These are phyloP conservation scores for Cucurbita argyrosperma DNA, from an alignment of 306 rosid species.

Conservation along the genomic window DNA sequence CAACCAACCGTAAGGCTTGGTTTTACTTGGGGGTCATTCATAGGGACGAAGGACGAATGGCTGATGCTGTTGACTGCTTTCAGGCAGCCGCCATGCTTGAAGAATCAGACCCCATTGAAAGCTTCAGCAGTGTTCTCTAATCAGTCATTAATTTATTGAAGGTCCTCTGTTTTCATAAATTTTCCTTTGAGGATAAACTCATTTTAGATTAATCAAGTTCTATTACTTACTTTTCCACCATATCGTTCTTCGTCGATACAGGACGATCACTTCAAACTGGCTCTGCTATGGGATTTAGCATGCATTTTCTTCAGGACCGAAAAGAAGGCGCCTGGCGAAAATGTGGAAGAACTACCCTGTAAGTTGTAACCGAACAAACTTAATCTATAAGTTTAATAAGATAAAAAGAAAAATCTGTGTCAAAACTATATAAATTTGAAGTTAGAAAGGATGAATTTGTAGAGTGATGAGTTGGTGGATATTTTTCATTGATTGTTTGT, in stretches of 20 bases:
- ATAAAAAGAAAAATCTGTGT: not conserved
- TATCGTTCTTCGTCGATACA: not conserved
- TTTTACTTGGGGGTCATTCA: conserved; percentile 64
- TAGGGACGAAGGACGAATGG: conserved; percentile 52
- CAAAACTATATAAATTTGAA: not conserved
- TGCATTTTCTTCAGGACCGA: not conserved
- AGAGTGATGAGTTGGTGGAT: not conserved
- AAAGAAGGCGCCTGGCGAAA: not conserved
- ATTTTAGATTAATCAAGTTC: not conserved
- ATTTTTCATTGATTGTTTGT: conserved; percentile 3
- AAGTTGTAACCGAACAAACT: not conserved
- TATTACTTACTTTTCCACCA: not conserved
- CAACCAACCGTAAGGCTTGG: conserved; percentile 78
- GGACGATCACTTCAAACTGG: not conserved
- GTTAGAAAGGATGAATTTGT: conserved; percentile 4
- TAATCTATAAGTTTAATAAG: conserved; percentile 1
- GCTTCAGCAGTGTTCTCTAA: conserved; percentile 51
- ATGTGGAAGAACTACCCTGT: conserved; percentile 1
- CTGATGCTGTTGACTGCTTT: conserved; percentile 80
- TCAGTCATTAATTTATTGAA: not conserved
- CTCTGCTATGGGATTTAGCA: not conserved
- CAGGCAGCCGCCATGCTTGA: conserved; percentile 93
- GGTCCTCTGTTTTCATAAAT: not conserved
- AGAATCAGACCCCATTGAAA: conserved; percentile 78
- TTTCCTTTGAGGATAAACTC: not conserved